Conservation (phyloP, 768 basidiomycete species). For the Auricularia sp. region DNA sequence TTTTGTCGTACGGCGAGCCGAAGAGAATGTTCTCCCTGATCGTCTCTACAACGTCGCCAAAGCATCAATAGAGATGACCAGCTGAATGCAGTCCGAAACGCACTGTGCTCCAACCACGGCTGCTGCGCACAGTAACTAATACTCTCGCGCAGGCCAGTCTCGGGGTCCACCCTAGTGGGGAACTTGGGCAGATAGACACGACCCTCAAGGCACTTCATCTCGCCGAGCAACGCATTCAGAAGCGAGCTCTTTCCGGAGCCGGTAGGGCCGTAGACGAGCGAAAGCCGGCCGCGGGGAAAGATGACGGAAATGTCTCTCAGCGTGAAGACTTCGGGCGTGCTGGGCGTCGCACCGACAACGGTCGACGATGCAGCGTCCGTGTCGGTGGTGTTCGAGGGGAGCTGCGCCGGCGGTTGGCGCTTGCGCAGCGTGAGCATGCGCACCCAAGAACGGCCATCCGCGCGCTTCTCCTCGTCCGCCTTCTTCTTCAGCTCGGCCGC, state of each 20-base stretch:
- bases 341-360: slow-evolving; percentile 9
- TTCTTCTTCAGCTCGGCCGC: neutral
- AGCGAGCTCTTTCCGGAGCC: slow-evolving; percentile 47
- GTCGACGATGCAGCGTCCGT: neutral
- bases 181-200: slow-evolving; percentile 11
- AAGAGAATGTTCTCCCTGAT: slow-evolving; percentile 78
- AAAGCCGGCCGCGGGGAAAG: slow-evolving; percentile 49
- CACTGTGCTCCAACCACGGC: slow-evolving; percentile 54
- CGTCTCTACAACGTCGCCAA: slow-evolving; percentile 48
- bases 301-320: slow-evolving; percentile 46
- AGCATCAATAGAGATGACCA: neutral
- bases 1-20: slow-evolving; percentile 36
- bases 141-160: slow-evolving; percentile 25
- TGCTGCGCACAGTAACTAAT: slow-evolving; percentile 71
- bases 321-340: slow-evolving; percentile 29
- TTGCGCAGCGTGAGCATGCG: neutral
- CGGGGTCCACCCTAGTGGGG: slow-evolving; percentile 19
- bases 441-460: neutral
- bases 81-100: neutral
- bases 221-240: slow-evolving; percentile 19
- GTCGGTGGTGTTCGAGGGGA: neutral
- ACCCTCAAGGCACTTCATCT: slow-evolving; percentile 8
- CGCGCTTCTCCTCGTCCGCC: neutral
- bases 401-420: neutral
- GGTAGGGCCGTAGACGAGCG: slow-evolving; percentile 52